These are phyloP conservation scores for Phellinidium pouzarii DNA, from an alignment of 1,284 basidiomycete genomes.

Conservation along the genomic window DNA sequence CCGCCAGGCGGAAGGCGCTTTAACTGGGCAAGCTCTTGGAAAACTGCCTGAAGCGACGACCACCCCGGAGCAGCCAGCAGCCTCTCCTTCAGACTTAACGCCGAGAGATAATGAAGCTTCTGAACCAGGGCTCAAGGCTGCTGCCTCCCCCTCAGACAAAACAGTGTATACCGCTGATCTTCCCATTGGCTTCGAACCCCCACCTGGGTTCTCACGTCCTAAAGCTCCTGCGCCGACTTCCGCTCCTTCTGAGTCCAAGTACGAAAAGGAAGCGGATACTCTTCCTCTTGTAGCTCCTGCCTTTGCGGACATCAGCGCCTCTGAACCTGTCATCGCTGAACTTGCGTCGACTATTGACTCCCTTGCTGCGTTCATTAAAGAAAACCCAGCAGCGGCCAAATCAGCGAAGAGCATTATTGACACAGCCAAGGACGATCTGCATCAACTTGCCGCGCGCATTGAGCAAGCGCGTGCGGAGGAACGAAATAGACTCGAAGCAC, in stretches of 20 bases:
- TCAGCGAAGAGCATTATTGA: conserved; percentile 69
- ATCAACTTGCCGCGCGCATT: conserved; percentile 71
- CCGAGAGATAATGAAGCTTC: conserved; percentile 22
- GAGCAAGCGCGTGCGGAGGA: conserved; percentile 82
- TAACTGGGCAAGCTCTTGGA: conserved; percentile 39
- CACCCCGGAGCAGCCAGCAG: conserved; percentile 28
- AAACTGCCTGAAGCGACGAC: conserved; percentile 29
- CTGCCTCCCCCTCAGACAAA: conserved; percentile 29
- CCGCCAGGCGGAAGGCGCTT: conserved; percentile 60
- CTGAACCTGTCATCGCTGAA: conserved; percentile 87
- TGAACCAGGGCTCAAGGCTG: conserved; percentile 23
- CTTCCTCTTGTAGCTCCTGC: conserved; percentile 81
- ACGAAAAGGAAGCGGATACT: conserved; percentile 29
- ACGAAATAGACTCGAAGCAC: conserved; percentile 66
- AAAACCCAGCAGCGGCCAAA: conserved; percentile 61
- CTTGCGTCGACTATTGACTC: conserved; percentile 92
- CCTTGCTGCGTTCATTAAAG: conserved; percentile 77
- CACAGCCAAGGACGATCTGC: conserved; percentile 78
- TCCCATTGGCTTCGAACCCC: conserved; percentile 86
- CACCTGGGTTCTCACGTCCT: conserved; percentile 73
- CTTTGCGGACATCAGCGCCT: conserved; percentile 64
- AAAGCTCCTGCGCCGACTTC: conserved; percentile 28
- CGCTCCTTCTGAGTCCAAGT: conserved; percentile 30
- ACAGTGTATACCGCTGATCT: conserved; percentile 68
- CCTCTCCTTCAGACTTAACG: conserved; percentile 27